Percentiles rank a stretch among this genome's conserved stretches.
Evolutionary conservation across 495 filamentous ascomycete genomes (phyloP).

Genomic region (Neurospora tetrasperma): DNA sequence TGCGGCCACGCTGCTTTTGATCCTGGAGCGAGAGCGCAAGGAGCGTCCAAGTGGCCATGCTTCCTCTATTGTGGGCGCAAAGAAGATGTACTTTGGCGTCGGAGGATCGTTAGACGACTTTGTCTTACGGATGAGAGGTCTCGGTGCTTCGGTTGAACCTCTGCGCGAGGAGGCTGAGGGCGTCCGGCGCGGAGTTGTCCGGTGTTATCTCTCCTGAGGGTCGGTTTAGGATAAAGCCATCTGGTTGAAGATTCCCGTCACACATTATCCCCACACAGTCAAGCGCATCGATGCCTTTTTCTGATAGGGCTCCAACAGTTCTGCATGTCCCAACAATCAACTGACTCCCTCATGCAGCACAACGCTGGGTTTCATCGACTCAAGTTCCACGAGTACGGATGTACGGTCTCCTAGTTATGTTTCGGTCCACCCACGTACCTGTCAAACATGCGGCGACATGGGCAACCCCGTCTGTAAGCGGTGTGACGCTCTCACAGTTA

Average conservation of each 20-base stretch:
- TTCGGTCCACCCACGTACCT: not conserved
- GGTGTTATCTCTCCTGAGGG: constrained; percentile 26
- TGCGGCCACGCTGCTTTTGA: constrained; percentile 54
- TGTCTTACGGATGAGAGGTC: constrained; percentile 46
- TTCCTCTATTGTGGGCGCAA: constrained; percentile 75
- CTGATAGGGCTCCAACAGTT: not conserved
- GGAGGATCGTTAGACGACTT: constrained; percentile 91
- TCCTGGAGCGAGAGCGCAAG: constrained; percentile 47
- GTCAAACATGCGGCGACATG: not conserved
- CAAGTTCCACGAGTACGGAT: not conserved
- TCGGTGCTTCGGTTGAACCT: constrained; percentile 45
- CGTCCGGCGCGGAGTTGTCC: constrained; percentile 44
- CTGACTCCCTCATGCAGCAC: not conserved
- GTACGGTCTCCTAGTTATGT: not conserved
- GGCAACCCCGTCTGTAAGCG: not conserved
- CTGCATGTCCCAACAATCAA: not conserved
- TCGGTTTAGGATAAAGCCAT: not conserved
- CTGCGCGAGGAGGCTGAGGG: constrained; percentile 55
- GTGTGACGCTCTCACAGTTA: not conserved
- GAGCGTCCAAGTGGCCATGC: constrained; percentile 28
- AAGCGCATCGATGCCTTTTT: not conserved
- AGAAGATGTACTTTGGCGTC: constrained; percentile 93
- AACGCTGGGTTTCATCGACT: not conserved
- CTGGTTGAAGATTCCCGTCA: not conserved
- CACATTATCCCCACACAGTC: not conserved